Conservation (phyloP, 768 basidiomycete genomes). For the Tylopilus sp. region DNA sequence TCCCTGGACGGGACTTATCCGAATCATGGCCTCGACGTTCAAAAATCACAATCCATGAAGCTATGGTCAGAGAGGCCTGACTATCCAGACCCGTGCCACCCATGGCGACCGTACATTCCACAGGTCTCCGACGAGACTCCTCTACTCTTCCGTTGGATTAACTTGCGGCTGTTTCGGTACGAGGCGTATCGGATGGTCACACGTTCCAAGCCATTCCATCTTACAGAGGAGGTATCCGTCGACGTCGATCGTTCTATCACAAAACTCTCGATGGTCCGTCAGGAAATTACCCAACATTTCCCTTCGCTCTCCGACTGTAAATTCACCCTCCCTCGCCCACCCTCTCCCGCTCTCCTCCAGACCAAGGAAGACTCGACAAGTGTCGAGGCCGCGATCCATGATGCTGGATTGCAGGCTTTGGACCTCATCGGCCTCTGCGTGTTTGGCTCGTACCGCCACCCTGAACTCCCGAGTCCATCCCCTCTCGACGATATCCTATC, state of each 20-base stretch:
- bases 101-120: background rate
- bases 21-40: background rate
- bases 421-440: background rate
- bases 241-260: background rate
- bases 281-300: background rate
- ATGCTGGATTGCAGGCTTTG: background rate
- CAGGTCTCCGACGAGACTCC: background rate
- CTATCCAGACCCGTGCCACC: background rate
- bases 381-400: background rate
- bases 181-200: background rate
- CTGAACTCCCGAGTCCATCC: background rate
- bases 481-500: background rate
- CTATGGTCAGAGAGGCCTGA: background rate
- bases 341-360: too few relatives aligned
- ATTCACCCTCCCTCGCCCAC: too few relatives aligned
- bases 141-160: background rate
- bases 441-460: background rate
- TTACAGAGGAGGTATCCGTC: background rate
- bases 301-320: too few relatives aligned
- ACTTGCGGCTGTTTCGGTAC: background rate
- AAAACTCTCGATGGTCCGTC: background rate
- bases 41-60: background rate
- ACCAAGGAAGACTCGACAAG: too few relatives aligned
- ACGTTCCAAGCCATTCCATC: background rate
- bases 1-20: background rate